phyloP scores from a whole-genome alignment of 2,329 filamentous ascomycete species.

The Colletotrichum eremochloae region DNA sequence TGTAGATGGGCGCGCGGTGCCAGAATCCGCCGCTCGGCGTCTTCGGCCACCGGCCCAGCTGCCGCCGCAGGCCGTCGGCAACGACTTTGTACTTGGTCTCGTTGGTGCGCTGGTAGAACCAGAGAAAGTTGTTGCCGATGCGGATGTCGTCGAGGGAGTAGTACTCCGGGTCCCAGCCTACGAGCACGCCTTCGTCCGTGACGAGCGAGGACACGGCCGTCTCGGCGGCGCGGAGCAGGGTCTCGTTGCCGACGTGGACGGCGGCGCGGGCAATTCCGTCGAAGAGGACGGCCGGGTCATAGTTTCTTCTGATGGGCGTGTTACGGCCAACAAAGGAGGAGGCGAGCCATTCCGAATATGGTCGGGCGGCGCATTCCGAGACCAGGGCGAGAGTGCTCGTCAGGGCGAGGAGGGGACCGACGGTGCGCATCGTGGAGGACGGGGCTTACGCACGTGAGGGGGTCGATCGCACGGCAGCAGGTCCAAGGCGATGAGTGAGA shows the following conservation, averaged over 20 bases:
- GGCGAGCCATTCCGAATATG: constrained; percentile 32
- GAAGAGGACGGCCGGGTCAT: constrained; percentile 34
- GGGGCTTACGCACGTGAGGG: neutral
- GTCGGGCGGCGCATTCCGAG: neutral
- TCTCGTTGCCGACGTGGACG: constrained; percentile 8
- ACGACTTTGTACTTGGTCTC: constrained; percentile 63
- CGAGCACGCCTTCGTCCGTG: constrained; percentile 57
- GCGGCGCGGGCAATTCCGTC: constrained; percentile 33
- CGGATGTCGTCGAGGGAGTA: constrained; percentile 68
- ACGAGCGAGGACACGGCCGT: constrained; percentile 34
- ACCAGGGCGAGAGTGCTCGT: neutral
- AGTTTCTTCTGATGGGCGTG: constrained; percentile 16
- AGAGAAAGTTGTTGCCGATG: constrained; percentile 65
- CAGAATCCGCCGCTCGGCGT: constrained; percentile 67
- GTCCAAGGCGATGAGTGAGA: too few species aligned
- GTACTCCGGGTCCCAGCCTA: constrained; percentile 60
- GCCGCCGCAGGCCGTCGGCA: constrained; percentile 59
- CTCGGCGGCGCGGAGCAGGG: constrained; percentile 26
- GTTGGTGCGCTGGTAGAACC: constrained; percentile 60
- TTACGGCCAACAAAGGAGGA: constrained; percentile 34
- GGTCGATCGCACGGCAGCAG: neutral
- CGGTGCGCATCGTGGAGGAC: neutral
- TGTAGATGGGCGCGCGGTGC: constrained; percentile 59
- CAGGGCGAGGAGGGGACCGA: constrained; percentile 7
- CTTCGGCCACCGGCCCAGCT: constrained; percentile 63